phyloP scores from a whole-genome alignment of 2,329 filamentous ascomycete species.

The Lachnellula cervina region DNA sequence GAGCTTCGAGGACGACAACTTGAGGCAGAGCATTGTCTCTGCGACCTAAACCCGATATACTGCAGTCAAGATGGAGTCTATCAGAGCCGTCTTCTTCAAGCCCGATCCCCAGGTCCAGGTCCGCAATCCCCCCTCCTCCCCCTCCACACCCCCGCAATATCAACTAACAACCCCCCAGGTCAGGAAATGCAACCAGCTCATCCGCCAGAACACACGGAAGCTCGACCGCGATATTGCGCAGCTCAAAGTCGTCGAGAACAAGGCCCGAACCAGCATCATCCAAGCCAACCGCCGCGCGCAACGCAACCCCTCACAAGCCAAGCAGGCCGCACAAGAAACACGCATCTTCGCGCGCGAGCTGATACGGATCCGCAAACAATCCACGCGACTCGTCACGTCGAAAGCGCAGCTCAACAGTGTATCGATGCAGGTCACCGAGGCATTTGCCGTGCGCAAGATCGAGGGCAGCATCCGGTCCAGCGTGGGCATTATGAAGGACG shows the following conservation, averaged over 20 bases:
- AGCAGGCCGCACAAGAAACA: slow-evolving; percentile 75
- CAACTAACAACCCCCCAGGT: slow-evolving; percentile 51
- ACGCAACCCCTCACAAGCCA: slow-evolving; percentile 70
- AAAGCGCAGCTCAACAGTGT: slow-evolving; percentile 91
- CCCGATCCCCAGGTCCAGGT: slow-evolving; percentile 93
- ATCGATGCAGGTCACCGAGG: slow-evolving; percentile 96
- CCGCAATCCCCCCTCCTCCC: slow-evolving; percentile 28
- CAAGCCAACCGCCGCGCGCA: slow-evolving; percentile 77
- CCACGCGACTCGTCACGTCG: slow-evolving; percentile 69
- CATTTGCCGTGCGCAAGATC: slow-evolving; percentile 92
- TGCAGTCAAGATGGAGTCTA: slow-evolving; percentile 66
- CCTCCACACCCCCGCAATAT: slow-evolving; percentile 3
- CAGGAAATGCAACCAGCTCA: slow-evolving; percentile 88
- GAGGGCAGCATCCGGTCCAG: slow-evolving; percentile 83
- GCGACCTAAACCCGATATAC: not conserved
- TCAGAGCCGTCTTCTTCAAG: slow-evolving; percentile 82
- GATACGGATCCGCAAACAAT: slow-evolving; percentile 73
- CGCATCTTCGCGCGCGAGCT: slow-evolving; percentile 87
- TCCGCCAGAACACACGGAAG: slow-evolving; percentile 86
- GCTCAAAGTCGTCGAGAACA: slow-evolving; percentile 73
- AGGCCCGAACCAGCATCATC: slow-evolving; percentile 80
- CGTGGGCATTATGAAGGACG: slow-evolving; percentile 94
- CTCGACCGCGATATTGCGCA: slow-evolving; percentile 86
- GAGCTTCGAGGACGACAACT: not conserved
- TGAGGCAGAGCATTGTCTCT: slow-evolving; percentile 10